Conservation (phyloP, 768 basidiomycete genomes). For the Russula sp. region DNA sequence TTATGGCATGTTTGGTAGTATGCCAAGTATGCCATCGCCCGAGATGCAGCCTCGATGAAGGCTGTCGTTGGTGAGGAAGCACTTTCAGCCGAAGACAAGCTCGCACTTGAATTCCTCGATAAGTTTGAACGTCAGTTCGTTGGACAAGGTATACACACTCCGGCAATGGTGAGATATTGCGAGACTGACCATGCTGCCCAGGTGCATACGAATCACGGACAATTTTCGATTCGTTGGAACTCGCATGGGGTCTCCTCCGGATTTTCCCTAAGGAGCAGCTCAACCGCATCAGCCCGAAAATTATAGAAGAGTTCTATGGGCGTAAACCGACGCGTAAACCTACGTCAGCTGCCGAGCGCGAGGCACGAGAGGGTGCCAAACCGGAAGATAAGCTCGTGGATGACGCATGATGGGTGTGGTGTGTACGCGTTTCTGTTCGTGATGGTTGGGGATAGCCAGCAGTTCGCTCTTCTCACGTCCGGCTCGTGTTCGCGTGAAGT, state of each 20-base stretch:
- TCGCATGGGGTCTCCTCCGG: conserved; percentile 93
- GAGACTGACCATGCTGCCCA: conserved; percentile 28
- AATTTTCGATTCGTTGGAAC: conserved; percentile 94
- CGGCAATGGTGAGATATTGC: not conserved
- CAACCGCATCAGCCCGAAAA: conserved; percentile 96
- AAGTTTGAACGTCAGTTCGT: conserved; percentile 98
- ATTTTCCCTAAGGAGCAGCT: conserved; percentile 99
- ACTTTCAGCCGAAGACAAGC: conserved; percentile 88
- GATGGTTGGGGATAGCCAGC: conserved; percentile 29
- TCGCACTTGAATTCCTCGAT: conserved; percentile 94
- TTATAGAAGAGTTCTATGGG: conserved; percentile 87
- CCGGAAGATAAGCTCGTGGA: conserved; percentile 60
- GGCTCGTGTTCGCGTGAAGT: conserved; percentile 8
- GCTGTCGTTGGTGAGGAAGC: conserved; percentile 99
- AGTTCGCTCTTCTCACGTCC: not conserved
- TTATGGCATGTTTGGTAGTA: conserved; percentile 46
- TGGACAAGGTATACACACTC: conserved; percentile 65
- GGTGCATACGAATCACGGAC: conserved; percentile 92
- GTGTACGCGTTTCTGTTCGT: conserved; percentile 1
- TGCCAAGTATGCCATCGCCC: conserved; percentile 96
- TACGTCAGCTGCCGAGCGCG: conserved; percentile 37
- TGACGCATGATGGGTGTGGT: conserved; percentile 25
- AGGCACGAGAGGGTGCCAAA: conserved; percentile 32
- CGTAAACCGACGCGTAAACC: conserved; percentile 69
- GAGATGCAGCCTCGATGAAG: conserved; percentile 97